Base-by-base conservation (phyloP, 352 stramenopile genomes). In the Phytophthora citricola region DNA sequence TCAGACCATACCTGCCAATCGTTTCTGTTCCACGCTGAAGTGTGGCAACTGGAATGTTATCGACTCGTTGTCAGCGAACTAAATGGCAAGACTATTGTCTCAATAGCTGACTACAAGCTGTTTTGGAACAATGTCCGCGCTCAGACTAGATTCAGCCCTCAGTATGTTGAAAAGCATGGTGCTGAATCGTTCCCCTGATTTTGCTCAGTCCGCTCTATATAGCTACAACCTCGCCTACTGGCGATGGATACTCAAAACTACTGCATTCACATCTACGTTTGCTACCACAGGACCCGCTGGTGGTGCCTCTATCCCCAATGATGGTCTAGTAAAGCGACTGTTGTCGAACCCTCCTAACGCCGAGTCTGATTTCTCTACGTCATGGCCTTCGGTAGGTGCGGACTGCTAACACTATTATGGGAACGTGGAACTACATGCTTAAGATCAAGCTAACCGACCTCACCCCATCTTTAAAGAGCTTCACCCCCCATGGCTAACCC, bases 131-230 rank as follows among this genome's bases (percentile, higher is more conserved):
- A 39, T 5, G 0, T 39, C 15, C 32, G 32, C 0, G 32, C 32
- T 15, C 32, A 39, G 58, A 49, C 41, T 0, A 12, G 47, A 0
- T 57, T 39, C 4, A 60, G 40, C 24, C 22, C 40, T 48, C 36
- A 48, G 20, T 66, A 66, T 8, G 49, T 66, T 15, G 31, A 66
- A 1, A 66, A 66, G 32, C 58, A 66, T 44, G 58, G 49, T 4
- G 31, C 58, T 7, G 48, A 59, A 12, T 20, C 40, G 0, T 66
- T 60, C 31, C 32, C 58, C 40, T 5, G 58, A 66, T 54, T 3
- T 41, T 4, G 58, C 36, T 44, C 41, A 52, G 15, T 51, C 41
- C 12, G 32, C 7, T 8, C 0, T 12, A 0, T 58, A 52, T 1
- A 45, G 4, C 10, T 15, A 31, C 4, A 2, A 20, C n/a, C 0